phyloP scores from a whole-genome alignment of 179 eudicot species.

The Beta lomatogona region DNA sequence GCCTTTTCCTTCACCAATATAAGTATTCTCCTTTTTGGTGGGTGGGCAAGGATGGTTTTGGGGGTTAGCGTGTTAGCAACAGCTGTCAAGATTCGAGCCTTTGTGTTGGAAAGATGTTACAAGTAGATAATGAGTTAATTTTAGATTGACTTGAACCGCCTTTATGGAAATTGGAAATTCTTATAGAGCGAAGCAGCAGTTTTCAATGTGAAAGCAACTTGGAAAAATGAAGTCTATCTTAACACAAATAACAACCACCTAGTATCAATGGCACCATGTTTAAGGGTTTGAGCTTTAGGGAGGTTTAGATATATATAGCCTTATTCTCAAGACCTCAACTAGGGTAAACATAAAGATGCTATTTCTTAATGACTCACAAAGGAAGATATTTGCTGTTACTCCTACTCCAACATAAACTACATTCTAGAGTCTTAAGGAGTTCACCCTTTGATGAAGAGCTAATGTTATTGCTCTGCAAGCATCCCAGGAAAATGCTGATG shows the following conservation, averaged over 20 bases:
- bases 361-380: too few species aligned
- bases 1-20: background rate
- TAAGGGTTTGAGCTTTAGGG: background rate
- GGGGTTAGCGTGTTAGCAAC: background rate
- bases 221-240: background rate
- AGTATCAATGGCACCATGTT: background rate
- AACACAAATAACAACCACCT: background rate
- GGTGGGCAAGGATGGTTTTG: background rate
- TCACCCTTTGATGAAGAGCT: background rate
- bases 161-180: background rate
- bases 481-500: background rate
- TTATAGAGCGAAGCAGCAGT: background rate
- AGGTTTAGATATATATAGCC: too few species aligned
- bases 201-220: background rate
- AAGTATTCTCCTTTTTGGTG: background rate
- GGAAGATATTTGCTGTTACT: background rate
- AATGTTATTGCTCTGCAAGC: background rate
- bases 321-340: too few species aligned
- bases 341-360: too few species aligned
- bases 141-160: background rate
- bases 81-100: background rate
- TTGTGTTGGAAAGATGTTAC: background rate
- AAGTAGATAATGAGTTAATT: background rate
- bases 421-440: background rate
- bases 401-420: too few species aligned